These are phyloP conservation scores for Borealophlyctis nickersoniae DNA, from an alignment of 192 early-diverging fungal genomes.

Conservation along the genomic window DNA sequence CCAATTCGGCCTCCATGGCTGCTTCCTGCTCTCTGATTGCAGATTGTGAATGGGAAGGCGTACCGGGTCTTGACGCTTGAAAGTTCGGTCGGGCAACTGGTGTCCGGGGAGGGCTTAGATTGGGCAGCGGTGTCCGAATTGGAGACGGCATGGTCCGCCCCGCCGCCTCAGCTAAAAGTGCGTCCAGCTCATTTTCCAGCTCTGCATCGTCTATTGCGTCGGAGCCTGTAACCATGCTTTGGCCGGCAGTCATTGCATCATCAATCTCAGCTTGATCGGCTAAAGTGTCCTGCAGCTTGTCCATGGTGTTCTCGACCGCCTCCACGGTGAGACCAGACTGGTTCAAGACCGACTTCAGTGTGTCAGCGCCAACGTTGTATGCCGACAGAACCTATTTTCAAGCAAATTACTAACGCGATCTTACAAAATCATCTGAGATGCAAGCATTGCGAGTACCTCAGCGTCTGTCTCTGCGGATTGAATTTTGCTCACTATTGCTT, in stretches of 20 bases:
- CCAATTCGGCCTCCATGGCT: background rate
- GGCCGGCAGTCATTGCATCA: slow-evolving; percentile 43
- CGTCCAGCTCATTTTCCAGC: slow-evolving; percentile 32
- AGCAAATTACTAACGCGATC: background rate
- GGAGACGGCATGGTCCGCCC: background rate
- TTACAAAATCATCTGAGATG: no score
- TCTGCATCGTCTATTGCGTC: slow-evolving; percentile 24
- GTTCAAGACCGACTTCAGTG: slow-evolving; percentile 49
- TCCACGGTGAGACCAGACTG: slow-evolving; percentile 43
- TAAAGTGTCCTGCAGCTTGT: slow-evolving; percentile 54
- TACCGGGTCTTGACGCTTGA: background rate
- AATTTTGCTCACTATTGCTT: slow-evolving; percentile 59
- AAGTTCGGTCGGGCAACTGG: no score
- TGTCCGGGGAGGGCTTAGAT: background rate
- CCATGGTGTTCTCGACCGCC: slow-evolving; percentile 58
- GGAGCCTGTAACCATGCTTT: slow-evolving; percentile 21
- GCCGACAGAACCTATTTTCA: slow-evolving; percentile 50
- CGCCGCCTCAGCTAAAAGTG: slow-evolving; percentile 9
- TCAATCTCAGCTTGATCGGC: slow-evolving; percentile 65
- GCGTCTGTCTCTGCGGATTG: slow-evolving; percentile 60
- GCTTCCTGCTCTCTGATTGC: background rate
- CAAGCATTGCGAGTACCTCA: slow-evolving; percentile 38
- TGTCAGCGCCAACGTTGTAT: slow-evolving; percentile 55
- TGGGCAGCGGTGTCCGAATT: background rate
- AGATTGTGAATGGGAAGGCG: background rate